Base-by-base conservation (phyloP, 1,139 yeast species). In the Arxiozyma heterogenica region DNA sequence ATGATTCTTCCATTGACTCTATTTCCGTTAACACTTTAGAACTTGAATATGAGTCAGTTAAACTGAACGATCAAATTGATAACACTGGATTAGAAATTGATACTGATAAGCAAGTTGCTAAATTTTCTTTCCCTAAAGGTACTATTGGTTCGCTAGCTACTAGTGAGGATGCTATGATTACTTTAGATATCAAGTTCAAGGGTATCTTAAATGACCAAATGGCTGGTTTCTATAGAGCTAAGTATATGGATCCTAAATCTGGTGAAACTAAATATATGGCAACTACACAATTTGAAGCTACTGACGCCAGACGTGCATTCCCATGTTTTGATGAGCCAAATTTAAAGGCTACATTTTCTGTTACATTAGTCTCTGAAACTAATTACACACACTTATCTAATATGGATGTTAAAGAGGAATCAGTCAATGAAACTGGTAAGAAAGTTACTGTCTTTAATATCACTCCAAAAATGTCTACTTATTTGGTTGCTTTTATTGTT, bases 311-410 rank as follows among this genome's bases (percentile, higher is more conserved):
- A 64, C 78, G 91, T 61, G 95, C 96, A 4, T 88, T 89, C 75
- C 96, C 96, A 22, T 87, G 93, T 68, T 82, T 84, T 62, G 96
- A 89, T 70, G 96, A 89, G 69, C 96, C 96, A 15, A 81, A 83
- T 53, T 77, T 83, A 57, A 89, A 89, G 74, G 93, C 96, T 17
- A 79, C 84, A 49, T 89, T 87, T 66, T 82, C 82, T 56, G 76
- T 89, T 55, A 72, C 82, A 34, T 75, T 89, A 60, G 76, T 83
- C 53, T 80, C 88, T 46, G 79, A 80, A 53, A 73, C 76, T 55
- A 71, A 77, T 41, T 76, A 82, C 69, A 84, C 84, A 50, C 87
- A 84, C 53, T 76, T 89, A 63, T 83, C 93, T 51, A 89, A 89
- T 70, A 87, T 86, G 95, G 90, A 88, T 62, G 81, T 78, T 27